phyloP scores from a whole-genome alignment of 2,329 filamentous ascomycete genomes.

The Karstenula rhodostoma region DNA sequence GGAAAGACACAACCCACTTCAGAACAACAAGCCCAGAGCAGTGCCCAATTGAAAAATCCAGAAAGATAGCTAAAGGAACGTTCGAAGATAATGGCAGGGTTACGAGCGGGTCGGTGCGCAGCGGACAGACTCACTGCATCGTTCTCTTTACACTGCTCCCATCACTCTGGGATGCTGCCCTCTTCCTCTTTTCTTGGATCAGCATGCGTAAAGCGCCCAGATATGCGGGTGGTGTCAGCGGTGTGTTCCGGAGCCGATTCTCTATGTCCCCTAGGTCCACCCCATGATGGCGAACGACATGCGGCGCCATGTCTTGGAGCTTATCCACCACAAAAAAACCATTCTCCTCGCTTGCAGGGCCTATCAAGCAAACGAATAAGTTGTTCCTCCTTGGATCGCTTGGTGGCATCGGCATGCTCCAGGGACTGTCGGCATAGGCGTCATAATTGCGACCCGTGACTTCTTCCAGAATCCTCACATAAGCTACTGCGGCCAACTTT shows the following conservation, averaged over 20 bases:
- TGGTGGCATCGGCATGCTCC: conserved; percentile 39
- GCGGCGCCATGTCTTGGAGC: conserved; percentile 33
- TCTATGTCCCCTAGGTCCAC: conserved; percentile 37
- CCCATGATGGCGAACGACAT: conserved; percentile 42
- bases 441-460: conserved; percentile 44
- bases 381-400: conserved; percentile 40
- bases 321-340: conserved; percentile 40
- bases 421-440: conserved; percentile 41
- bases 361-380: conserved; percentile 43
- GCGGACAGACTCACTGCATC: conserved; percentile 27
- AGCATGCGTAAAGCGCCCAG: conserved; percentile 36
- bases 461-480: conserved; percentile 43
- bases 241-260: conserved; percentile 30
- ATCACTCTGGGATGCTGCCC: conserved; percentile 37
- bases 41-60: background rate
- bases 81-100: background rate
- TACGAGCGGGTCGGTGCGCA: background rate
- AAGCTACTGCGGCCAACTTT: conserved; percentile 36
- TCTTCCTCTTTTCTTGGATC: conserved; percentile 44
- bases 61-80: conserved; percentile 3
- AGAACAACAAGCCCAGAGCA: background rate
- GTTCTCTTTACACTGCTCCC: conserved; percentile 42
- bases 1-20: background rate
- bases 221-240: conserved; percentile 34
- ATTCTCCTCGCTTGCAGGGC: conserved; percentile 21